phyloP scores from a whole-genome alignment of 2,329 filamentous ascomycete species.

The Colletotrichum brevisporum region DNA sequence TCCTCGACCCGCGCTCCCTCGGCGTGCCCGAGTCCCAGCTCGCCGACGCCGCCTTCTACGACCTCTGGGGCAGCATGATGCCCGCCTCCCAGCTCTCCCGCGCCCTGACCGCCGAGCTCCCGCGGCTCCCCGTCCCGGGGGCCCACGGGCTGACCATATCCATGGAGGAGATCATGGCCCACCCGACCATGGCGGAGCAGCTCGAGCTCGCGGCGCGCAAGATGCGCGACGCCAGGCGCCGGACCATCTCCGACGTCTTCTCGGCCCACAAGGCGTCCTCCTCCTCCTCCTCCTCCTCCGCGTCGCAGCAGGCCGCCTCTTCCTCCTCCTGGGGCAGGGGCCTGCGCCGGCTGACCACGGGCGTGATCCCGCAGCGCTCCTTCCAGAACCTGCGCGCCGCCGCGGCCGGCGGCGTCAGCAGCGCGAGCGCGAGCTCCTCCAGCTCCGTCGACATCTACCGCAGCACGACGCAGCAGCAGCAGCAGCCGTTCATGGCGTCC shows the following conservation, averaged over 20 bases:
- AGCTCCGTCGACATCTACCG: slow-evolving; percentile 20
- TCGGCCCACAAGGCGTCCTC: slow-evolving; percentile 38
- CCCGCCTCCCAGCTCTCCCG: slow-evolving; percentile 62
- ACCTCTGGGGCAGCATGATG: slow-evolving; percentile 64
- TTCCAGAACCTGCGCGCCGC: neutral
- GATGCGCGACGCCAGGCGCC: slow-evolving; percentile 41
- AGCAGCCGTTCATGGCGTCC: slow-evolving; percentile 17
- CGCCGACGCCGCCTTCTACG: slow-evolving; percentile 64
- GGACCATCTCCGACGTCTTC: slow-evolving; percentile 36
- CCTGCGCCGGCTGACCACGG: slow-evolving; percentile 32
- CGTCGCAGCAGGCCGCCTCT: slow-evolving; percentile 11
- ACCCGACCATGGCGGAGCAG: slow-evolving; percentile 65
- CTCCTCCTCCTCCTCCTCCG: neutral
- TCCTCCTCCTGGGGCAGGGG: slow-evolving; percentile 18
- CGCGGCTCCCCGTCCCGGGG: slow-evolving; percentile 53
- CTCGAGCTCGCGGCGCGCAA: slow-evolving; percentile 58
- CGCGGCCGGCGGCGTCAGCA: slow-evolving; percentile 1
- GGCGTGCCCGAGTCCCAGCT: slow-evolving; percentile 58
- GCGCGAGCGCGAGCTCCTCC: slow-evolving; percentile 25
- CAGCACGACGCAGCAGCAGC: neutral
- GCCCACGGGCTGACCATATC: slow-evolving; percentile 56
- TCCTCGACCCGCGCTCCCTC: slow-evolving; percentile 56
- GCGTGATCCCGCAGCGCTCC: slow-evolving; percentile 3
- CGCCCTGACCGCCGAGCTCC: slow-evolving; percentile 59
- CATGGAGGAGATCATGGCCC: slow-evolving; percentile 64